Conservation (phyloP, 2,329 filamentous ascomycete genomes). For the Penicillium sp. region DNA sequence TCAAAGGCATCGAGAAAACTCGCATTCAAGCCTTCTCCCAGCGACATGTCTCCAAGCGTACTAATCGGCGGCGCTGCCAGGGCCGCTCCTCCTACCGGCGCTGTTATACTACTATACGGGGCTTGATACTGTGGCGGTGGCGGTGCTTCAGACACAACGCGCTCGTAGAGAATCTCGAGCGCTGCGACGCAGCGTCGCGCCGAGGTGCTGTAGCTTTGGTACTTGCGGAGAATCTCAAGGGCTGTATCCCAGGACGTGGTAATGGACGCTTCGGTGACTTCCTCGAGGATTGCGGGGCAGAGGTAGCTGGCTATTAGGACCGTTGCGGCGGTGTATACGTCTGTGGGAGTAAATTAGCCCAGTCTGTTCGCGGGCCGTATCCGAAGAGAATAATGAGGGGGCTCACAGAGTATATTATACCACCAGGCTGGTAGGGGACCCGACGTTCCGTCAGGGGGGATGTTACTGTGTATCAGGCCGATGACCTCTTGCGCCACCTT, state of each 20-base stretch:
- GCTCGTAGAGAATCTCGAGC: constrained; percentile 37
- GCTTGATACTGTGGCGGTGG: constrained; percentile 4
- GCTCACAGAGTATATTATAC: constrained; percentile 44
- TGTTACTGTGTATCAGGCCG: constrained; percentile 35
- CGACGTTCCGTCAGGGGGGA: constrained; percentile 32
- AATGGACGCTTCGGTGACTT: constrained; percentile 31
- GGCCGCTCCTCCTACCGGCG: not conserved
- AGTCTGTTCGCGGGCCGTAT: no score
- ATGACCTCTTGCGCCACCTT: constrained; percentile 40
- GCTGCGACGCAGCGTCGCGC: constrained; percentile 39
- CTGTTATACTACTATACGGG: not conserved
- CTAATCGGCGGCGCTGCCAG: not conserved
- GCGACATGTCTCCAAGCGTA: constrained; percentile 28
- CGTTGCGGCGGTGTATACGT: constrained; percentile 43
- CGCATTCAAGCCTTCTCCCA: constrained; percentile 34
- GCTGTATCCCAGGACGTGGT: constrained; percentile 36
- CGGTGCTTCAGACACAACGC: constrained; percentile 30
- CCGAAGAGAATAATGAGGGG: no score
- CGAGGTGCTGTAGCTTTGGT: constrained; percentile 38
- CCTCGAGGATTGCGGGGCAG: constrained; percentile 32
- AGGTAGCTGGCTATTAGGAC: constrained; percentile 40
- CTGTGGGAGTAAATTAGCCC: constrained; percentile 17
- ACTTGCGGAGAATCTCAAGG: constrained; percentile 36
- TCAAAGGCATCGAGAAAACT: constrained; percentile 33
- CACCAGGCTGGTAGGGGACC: constrained; percentile 43